Evolutionary conservation across 352 stramenopile genomes (phyloP).

Genomic region (Thraustotheca clavata): DNA sequence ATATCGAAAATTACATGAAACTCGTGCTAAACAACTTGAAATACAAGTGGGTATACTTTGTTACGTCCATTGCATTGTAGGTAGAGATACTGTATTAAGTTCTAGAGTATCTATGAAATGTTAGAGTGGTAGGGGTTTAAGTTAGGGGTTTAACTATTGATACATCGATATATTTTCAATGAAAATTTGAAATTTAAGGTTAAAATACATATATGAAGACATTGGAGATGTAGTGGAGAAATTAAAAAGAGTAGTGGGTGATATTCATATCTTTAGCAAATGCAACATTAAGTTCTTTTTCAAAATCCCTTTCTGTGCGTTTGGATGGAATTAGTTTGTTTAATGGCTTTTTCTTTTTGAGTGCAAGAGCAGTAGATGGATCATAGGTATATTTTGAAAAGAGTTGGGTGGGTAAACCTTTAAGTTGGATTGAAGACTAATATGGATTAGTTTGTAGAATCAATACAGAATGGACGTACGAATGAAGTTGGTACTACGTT

Average conservation of each 20-base stretch:
- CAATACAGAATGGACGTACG: constrained; percentile 25
- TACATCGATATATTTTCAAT: too few relatives aligned
- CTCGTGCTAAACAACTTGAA: too few relatives aligned
- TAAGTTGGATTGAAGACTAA: constrained; percentile 25
- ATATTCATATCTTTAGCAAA: constrained; percentile 58
- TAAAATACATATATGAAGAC: too few relatives aligned
- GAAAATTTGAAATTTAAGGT: too few relatives aligned
- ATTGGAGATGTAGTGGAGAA: not conserved
- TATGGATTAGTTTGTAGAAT: not conserved
- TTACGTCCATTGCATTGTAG: too few relatives aligned
- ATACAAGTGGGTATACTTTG: too few relatives aligned
- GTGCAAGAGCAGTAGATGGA: constrained; percentile 28
- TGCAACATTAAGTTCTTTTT: constrained; percentile 58
- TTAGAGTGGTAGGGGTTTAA: too few relatives aligned
- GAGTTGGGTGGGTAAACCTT: constrained; percentile 36
- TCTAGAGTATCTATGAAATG: too few relatives aligned
- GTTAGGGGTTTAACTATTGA: too few relatives aligned
- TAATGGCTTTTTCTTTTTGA: constrained; percentile 57
- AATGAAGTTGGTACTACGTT: constrained; percentile 28
- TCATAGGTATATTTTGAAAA: constrained; percentile 46
- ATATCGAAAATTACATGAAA: too few relatives aligned
- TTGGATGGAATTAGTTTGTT: constrained; percentile 39
- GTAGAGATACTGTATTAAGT: too few relatives aligned
- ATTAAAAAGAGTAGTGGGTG: constrained; percentile 37
- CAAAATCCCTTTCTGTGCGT: constrained; percentile 37